Base-by-base conservation (phyloP, 2,329 filamentous ascomycete species). In the Phialophora chinensis region DNA sequence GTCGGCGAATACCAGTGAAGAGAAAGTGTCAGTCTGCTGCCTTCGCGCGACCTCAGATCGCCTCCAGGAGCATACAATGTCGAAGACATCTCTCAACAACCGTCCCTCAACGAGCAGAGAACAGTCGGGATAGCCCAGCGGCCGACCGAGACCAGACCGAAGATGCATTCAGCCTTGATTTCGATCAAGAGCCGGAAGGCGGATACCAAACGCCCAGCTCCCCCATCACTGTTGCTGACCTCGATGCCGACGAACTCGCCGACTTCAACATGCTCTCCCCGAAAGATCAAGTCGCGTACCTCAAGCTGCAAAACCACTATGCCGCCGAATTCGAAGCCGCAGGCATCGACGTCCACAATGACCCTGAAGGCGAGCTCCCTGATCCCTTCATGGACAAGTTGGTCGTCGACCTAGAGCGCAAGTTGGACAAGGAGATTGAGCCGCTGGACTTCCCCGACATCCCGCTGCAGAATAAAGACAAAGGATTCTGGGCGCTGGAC, bases 401-500 rank as follows among this genome's bases (percentile, higher is more conserved):
- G 31, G 76, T 79, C 11, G 71, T 72, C 60, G 63, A 67, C n/a
- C 72, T 77, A 7, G 68, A 72, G 7, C 70, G 75, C 42, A 69
- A 79, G 29, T 75, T 80, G 6, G 75, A 72, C 62, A 68, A 75
- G 14, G 71, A 70, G 49, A 53, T 61, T 27, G 63, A 69, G 27
- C 54, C 54, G 23, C 17, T 70, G 17, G 68, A 68, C 33, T 70
- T 72, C 27, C 66, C 66, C 2, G 66, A 68, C 29, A 42, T 63
- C 29, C 54, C 54, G 14, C 14, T 66, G 33, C 12, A 20, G n/a
- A 42, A 17, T 0, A 67, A 68, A 11, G 73, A 71, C n/a, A 58
- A 62, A n/a, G 80, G 79, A 0, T 80, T 80, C 68, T 82, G 81
- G 79, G 77, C 77, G 1, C 12, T 42, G 35, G 78, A 80, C 55